Percentiles rank a stretch among this genome's conserved stretches.
phyloP scores from a whole-genome alignment of 257 asterid genomes.

The Ballota nigra region DNA sequence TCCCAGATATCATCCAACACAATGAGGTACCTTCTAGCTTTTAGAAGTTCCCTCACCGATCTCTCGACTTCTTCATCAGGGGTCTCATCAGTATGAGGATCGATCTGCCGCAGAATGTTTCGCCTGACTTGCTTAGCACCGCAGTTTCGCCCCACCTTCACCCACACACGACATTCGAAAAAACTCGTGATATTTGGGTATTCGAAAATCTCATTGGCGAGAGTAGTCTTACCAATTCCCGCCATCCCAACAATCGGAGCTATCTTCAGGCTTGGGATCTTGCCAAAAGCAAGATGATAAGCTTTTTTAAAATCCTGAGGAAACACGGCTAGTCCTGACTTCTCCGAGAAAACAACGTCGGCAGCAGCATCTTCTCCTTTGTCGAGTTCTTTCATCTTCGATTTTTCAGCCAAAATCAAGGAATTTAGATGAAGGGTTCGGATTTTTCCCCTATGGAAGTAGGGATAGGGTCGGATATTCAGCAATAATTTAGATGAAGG shows the following conservation, averaged over 20 bases:
- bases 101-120: neutral
- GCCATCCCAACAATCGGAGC: neutral
- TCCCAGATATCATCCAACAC: conserved; percentile 1
- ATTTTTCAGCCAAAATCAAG: too few species aligned
- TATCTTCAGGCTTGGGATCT: neutral
- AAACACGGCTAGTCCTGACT: neutral
- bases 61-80: neutral
- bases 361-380: neutral
- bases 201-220: conserved; percentile 9
- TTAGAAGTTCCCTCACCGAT: neutral
- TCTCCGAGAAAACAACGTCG: neutral
- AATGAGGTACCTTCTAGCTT: neutral
- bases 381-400: neutral
- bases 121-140: neutral
- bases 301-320: neutral
- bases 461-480: neutral
- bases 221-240: conserved; percentile 36
- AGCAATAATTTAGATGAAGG: neutral
- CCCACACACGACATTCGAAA: neutral
- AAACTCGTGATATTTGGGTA: neutral
- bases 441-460: neutral
- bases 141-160: neutral
- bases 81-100: neutral
- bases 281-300: neutral
- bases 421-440: too few species aligned